Conservation (phyloP, 2,329 filamentous ascomycete species). For the Ophiostoma sp. region DNA sequence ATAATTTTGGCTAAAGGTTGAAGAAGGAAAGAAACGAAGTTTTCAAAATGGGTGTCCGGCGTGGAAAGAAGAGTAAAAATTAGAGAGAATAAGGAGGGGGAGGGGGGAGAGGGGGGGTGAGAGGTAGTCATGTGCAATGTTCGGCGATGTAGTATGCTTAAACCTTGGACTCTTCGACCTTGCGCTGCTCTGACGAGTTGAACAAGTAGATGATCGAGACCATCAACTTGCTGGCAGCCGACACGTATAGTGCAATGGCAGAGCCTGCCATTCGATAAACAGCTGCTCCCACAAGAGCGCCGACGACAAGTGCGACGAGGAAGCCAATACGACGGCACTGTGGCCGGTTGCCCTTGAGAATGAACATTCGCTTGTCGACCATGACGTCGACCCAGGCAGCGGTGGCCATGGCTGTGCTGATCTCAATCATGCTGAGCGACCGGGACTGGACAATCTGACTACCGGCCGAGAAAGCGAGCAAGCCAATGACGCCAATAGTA, state of each 20-base stretch:
- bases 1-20: background rate
- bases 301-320: constrained; percentile 42
- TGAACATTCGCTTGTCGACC: constrained; percentile 49
- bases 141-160: background rate
- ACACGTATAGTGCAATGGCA: constrained; percentile 40
- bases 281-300: constrained; percentile 48
- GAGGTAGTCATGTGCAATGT: background rate
- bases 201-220: constrained; percentile 43
- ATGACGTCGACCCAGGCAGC: constrained; percentile 57
- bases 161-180: constrained; percentile 18
- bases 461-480: constrained; percentile 52
- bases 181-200: constrained; percentile 35
- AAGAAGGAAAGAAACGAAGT: background rate
- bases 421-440: constrained; percentile 52
- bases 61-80: background rate
- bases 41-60: no score
- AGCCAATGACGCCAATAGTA: constrained; percentile 43
- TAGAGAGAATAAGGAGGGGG: background rate
- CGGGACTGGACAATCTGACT: constrained; percentile 55
- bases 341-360: constrained; percentile 40
- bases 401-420: constrained; percentile 60
- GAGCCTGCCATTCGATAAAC: constrained; percentile 43
- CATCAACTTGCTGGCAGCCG: constrained; percentile 42
- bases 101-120: background rate
- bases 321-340: constrained; percentile 48